Conservation (phyloP, 345 rosid genomes). For the Eucalyptus regnans region DNA sequence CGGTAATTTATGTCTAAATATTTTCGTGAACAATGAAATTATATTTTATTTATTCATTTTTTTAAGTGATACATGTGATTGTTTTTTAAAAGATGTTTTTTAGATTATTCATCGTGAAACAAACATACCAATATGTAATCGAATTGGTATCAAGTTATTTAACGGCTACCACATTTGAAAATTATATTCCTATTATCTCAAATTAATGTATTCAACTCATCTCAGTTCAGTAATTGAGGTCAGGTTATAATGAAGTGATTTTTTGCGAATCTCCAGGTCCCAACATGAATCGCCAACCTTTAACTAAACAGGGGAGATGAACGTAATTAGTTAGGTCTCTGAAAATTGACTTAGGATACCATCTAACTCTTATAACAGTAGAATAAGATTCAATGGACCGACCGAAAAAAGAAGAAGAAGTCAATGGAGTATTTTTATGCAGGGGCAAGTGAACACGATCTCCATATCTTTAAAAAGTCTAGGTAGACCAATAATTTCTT, state of each 20-base stretch:
- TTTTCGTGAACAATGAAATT: no score
- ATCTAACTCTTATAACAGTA: not conserved
- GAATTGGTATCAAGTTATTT: no score
- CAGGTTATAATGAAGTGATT: no score
- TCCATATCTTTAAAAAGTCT: not conserved
- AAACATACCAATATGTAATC: no score
- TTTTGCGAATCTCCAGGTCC: not conserved
- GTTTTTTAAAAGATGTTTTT: no score
- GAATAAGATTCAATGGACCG: no score
- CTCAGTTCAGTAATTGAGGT: not conserved
- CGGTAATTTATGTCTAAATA: no score
- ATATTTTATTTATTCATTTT: no score
- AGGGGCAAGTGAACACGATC: not conserved
- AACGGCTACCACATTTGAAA: no score
- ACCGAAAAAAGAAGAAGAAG: no score
- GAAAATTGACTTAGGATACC: not conserved
- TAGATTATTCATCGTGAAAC: no score
- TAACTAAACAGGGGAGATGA: not conserved
- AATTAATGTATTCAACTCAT: not conserved
- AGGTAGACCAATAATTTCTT: not conserved
- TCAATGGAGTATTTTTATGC: not conserved
- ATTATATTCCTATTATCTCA: no score
- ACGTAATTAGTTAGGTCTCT: not conserved
- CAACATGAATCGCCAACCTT: not conserved
- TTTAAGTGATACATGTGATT: accelerated